These are phyloP conservation scores for Sonneratia caseolaris DNA, from an alignment of 345 rosid genomes.

Conservation along the genomic window DNA sequence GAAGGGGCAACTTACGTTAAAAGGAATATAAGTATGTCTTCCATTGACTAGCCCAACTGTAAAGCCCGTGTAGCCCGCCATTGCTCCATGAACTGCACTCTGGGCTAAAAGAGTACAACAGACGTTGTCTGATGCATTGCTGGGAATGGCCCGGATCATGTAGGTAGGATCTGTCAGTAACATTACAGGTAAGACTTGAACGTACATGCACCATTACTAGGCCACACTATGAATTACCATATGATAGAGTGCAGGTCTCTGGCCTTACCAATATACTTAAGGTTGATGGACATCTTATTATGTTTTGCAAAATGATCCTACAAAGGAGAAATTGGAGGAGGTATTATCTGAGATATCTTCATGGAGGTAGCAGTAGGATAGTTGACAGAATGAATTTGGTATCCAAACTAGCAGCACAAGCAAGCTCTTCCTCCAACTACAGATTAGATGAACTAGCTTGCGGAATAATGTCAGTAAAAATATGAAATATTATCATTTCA, in stretches of 20 bases:
- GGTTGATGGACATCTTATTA: conserved; percentile 45
- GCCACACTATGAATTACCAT: neutral
- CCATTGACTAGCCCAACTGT: conserved; percentile 66
- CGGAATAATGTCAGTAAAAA: neutral
- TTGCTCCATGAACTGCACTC: conserved; percentile 81
- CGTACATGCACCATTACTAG: neutral
- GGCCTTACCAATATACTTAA: conserved; percentile 68
- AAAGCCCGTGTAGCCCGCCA: conserved; percentile 93
- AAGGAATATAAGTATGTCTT: conserved; percentile 74
- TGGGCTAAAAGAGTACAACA: conserved; percentile 88
- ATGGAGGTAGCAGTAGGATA: neutral
- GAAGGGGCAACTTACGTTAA: conserved; percentile 30
- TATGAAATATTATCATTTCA: neutral
- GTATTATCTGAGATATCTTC: neutral
- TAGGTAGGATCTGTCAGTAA: conserved; percentile 68
- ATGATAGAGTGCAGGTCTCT: neutral
- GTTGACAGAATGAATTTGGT: neutral
- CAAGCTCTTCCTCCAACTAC: neutral
- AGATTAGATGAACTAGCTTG: neutral
- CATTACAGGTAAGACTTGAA: conserved; percentile 1
- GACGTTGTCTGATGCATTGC: conserved; percentile 84
- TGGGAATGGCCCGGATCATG: conserved; percentile 83
- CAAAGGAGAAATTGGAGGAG: neutral
- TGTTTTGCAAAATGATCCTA: conserved; percentile 53
- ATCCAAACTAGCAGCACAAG: neutral